Percentiles rank a stretch among this genome's conserved stretches.
Conservation (phyloP, 2,329 filamentous ascomycete species). For the Fusarium nematophilum region DNA sequence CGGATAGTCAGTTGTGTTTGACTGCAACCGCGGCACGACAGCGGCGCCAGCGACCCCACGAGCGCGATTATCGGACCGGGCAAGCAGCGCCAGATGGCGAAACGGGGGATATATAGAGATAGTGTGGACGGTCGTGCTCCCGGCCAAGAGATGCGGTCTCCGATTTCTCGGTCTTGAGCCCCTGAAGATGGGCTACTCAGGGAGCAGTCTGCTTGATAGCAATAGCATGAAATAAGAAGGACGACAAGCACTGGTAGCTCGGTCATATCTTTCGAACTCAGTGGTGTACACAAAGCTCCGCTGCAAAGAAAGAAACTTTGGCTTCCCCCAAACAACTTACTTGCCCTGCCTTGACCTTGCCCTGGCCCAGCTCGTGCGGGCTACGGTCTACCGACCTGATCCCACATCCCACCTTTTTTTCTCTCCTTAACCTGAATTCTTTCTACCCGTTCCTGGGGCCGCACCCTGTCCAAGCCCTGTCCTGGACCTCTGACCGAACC, state of each 20-base stretch:
- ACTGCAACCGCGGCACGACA: conserved; percentile 15
- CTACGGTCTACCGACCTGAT: neutral
- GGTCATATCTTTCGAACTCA: too few relatives aligned
- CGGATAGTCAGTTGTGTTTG: conserved; percentile 15
- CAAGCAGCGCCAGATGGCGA: neutral
- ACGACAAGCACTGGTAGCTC: too few relatives aligned
- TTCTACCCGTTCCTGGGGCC: conserved; percentile 19
- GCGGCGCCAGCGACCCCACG: conserved; percentile 6
- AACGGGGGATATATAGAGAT: neutral
- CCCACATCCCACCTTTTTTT: conserved; percentile 7
- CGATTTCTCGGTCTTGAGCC: too few relatives aligned
- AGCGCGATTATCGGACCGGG: neutral
- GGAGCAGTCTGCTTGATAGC: neutral
- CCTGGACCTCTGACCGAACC: conserved; percentile 39
- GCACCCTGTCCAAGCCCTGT: conserved; percentile 27
- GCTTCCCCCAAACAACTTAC: conserved; percentile 13
- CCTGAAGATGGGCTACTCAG: too few relatives aligned
- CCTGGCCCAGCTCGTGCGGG: neutral
- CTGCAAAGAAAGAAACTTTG: conserved; percentile 13
- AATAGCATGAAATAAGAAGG: too few relatives aligned
- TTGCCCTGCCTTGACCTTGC: too few relatives aligned
- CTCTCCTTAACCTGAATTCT: conserved; percentile 14
- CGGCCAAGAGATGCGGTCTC: too few relatives aligned
- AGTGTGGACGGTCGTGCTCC: too few relatives aligned
- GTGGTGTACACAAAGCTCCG: conserved; percentile 17